Evolutionary conservation across 169 alveolate genomes (phyloP), one percentile per base, ranked within the genome.

Genomic region (Plasmodium sp.): DNA sequence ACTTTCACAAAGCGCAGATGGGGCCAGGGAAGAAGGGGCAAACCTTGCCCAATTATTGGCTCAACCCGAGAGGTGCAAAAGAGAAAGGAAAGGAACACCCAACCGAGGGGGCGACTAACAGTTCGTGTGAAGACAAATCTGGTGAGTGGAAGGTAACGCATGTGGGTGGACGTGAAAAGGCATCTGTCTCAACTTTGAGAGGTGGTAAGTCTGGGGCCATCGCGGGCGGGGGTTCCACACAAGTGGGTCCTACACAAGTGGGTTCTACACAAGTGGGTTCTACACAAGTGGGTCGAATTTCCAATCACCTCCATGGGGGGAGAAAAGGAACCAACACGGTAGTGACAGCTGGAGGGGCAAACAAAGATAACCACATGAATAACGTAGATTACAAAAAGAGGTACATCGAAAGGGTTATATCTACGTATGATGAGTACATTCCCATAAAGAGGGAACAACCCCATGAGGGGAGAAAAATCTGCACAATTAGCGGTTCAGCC

Each of bases 381-480:
- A 74, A 71, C 56, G 45, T 54, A 3, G 75, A 86, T 36, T 86
- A 51, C 16, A 86, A 86, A 58, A 86, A 86, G 12, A 77, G 67
- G 27, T 86, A 75, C 41, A 86, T 86, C 31, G 93, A 86, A 58
- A 48, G 39, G 3, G 36, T 48, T 54, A 56, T 86, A 34, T 86
- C 84, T 6, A 18, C 93, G 16, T 86, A 86, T 77, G 85, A 74
- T 33, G 85, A 86, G 75, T 41, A 7, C 56, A 74, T 77, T 1
- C 16, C 74, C 1, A 22, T 27, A 9, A 36, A 48, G 72, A 1
- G 27, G 41, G 22, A 62, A 5, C 27, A 67, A 5, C 16, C n/a
- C 1, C 43, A 39, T 34, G 12, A 18, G 81, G 48, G 45, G 7
- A 18, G 27, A 36, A 75, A n/a, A 36, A 56, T 56, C 5, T 12